Base-by-base conservation (phyloP, 306 rosid species). In the Dalbergia oliveri region DNA sequence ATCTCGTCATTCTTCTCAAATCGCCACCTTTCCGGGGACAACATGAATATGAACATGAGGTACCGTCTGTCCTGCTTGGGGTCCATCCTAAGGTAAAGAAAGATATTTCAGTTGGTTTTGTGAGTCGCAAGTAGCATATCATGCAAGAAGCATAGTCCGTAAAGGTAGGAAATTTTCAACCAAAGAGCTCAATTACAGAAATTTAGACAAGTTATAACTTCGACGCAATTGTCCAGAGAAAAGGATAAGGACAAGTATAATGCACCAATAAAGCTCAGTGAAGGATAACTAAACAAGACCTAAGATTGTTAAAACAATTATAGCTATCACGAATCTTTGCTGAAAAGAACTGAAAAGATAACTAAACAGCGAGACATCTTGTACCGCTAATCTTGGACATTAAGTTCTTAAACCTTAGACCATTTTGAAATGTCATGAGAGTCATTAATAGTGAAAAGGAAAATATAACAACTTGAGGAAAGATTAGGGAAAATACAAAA, bases 21-120 rank as follows among this genome's bases (percentile, higher is more conserved):
- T 95, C 98, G 0, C 94, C 96, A 62, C 83, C 83, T 88, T 72
- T 88, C 67, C 99, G 84, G 0, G 98, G 99, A 95, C 53, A 31
- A 95, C 82, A 69, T 95, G 99, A 66, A 95, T 87, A 81, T 95
- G 99, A 80, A 95, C 96, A 87, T 95, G 99, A 69, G 98, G 94
- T 59, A 95, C 99, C 0, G 88, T 81, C 86, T 93, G 98, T 71
- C 99, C 99, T 18, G 98, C 96, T 81, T 93, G 91, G 19, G 97
- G 99, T 0, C 98, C 99, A 74, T 95, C 97, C 99, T 94, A 73
- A 72, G 69, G 76, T 69, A 41, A 79, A 90, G 21, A 64, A 81
- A 37, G 57, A 81, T 44, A 43, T 83, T 16, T 80, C 44, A 5
- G 73, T 78, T 66, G 65, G 78, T 76, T 77, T 72, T 18, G 8